A percentile compares a stretch with the other conserved stretches of the same genome.
Evolutionary conservation across 768 basidiomycete genomes (phyloP).

Genomic region (Fomitopsis serialis): DNA sequence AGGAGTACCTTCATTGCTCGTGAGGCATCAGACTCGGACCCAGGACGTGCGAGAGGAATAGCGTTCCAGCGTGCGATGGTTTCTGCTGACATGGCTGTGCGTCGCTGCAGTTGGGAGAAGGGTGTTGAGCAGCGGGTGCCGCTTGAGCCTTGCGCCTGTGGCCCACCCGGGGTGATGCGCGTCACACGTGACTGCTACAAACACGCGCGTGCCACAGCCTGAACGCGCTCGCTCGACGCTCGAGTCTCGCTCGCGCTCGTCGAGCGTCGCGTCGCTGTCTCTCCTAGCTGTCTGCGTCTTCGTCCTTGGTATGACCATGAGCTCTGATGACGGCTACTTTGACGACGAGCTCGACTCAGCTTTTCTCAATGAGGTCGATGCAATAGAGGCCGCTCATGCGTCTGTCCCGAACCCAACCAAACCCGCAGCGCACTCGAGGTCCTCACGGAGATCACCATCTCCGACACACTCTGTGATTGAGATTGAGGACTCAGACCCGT

Average conservation of each 20-base stretch:
- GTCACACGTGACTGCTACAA: neutral
- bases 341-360: slow-evolving; percentile 57
- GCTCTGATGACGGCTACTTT: slow-evolving; percentile 68
- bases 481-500: slow-evolving; percentile 40
- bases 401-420: slow-evolving; percentile 14
- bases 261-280: too few relatives aligned
- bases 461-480: slow-evolving; percentile 17
- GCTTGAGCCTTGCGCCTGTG: slow-evolving; percentile 3
- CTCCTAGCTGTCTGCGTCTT: too few relatives aligned
- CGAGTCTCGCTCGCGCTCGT: too few relatives aligned
- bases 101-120: neutral
- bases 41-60: slow-evolving; percentile 43
- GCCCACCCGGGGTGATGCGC: neutral
- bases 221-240: neutral
- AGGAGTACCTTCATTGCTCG: slow-evolving; percentile 66
- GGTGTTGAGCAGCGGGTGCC: neutral
- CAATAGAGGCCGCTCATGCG: slow-evolving; percentile 56
- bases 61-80: slow-evolving; percentile 71
- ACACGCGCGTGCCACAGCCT: neutral
- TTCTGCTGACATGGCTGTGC: slow-evolving; percentile 50
- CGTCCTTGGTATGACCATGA: slow-evolving; percentile 51
- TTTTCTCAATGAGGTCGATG: slow-evolving; percentile 56
- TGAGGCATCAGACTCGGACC: slow-evolving; percentile 14
- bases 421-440: slow-evolving; percentile 12
- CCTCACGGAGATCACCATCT: neutral